Percentiles rank a stretch among this genome's conserved stretches.
These are phyloP conservation scores for Aspergillus spinulosporus DNA, from an alignment of 2,329 filamentous ascomycete species.

Conservation along the genomic window DNA sequence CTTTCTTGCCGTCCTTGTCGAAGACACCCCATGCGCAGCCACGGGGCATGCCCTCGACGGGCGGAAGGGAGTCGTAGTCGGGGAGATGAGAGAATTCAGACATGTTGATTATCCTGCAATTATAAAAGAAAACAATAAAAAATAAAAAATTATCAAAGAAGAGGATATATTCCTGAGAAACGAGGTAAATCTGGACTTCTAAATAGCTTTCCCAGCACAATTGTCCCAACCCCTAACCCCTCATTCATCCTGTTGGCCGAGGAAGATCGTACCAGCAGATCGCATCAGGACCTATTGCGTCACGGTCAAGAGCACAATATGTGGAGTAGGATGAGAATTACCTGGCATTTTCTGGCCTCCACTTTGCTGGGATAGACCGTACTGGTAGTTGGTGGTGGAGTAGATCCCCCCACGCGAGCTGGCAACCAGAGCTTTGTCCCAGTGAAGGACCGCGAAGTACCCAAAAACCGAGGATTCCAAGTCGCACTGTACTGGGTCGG, in stretches of 20 bases:
- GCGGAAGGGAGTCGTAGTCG: constrained; percentile 44
- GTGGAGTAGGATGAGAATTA: too few relatives aligned
- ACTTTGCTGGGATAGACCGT: too few relatives aligned
- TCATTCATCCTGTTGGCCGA: background rate
- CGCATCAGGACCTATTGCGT: too few relatives aligned
- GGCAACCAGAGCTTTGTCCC: too few relatives aligned
- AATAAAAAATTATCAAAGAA: background rate
- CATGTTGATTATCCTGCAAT: constrained; percentile 39
- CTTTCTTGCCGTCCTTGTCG: constrained; percentile 43
- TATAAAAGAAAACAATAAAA: constrained; percentile 16
- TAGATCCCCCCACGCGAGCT: too few relatives aligned
- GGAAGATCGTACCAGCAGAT: background rate
- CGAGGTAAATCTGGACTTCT: background rate
- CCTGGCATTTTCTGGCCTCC: too few relatives aligned
- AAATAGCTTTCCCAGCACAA: background rate
- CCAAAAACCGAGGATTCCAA: too few relatives aligned
- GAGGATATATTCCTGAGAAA: constrained; percentile 21
- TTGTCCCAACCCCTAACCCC: background rate
- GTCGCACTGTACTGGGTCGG: too few relatives aligned
- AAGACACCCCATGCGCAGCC: constrained; percentile 48
- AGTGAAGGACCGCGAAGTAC: too few relatives aligned
- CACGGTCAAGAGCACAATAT: too few relatives aligned
- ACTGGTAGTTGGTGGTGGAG: too few relatives aligned
- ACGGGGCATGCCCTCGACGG: constrained; percentile 43
- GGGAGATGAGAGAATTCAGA: constrained; percentile 22